Evolutionary conservation across 1,284 basidiomycete species (phyloP), one percentile per base, ranked within the genome.

Genomic region (Blastosporella zonata): DNA sequence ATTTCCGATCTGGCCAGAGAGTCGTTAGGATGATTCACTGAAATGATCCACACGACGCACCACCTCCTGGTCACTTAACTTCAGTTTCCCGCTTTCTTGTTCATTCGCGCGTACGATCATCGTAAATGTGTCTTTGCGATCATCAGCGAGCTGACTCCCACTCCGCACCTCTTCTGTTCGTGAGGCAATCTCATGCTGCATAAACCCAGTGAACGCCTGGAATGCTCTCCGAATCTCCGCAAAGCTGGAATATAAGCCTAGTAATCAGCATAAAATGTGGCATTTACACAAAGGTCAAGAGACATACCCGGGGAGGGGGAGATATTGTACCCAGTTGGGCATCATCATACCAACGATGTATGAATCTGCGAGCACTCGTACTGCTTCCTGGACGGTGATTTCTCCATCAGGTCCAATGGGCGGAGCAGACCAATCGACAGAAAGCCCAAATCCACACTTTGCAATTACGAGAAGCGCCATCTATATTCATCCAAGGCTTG

Each of bases 31-130:
- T 10, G 34, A 17, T 6, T 35, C 17, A 17, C 2, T 5, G n/a
- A 17, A 25, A 34, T 15, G 9, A 34, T 17, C 22, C 6, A 37
- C 10, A 17, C n/a, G 12, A 42, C 60, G 22, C 48, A 78, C 78
- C 60, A 81, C 53, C 58, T 82, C 80, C 9, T 67, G 46, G 44
- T 79, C 72, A 46, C 65, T 63, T 21, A 82, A 56, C 28, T 62
- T 58, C 21, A 69, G 63, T 52, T 78, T 81, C 9, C 61, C 63
- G 2, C 60, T 66, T 46, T 74, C 70, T n/a, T 68, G 66, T 41
- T 79, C 73, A 49, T 73, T 79, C 9, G 79, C 77, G 40, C 66
- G 60, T 8, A 81, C 69, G 7, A 81, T 64, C 54, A 73, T 65
- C 1, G 69, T 74, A 56, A 79, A 79, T 0, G 70, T 64, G 58